Base-by-base conservation (phyloP, 2,329 filamentous ascomycete genomes). In the Rhinocladiella similis region DNA sequence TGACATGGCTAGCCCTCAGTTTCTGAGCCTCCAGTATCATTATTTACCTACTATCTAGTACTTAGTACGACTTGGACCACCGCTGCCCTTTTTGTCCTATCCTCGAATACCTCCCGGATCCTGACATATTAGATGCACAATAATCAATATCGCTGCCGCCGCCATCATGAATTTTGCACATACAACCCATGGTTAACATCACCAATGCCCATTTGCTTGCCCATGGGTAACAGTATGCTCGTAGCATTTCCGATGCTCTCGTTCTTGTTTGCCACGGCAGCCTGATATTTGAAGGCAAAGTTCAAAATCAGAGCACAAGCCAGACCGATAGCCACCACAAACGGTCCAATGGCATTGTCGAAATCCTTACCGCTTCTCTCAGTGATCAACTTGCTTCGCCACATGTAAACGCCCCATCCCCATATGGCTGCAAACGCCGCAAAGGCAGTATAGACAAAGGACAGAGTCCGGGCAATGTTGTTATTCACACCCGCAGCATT, bases 331-430 rank as follows among this genome's bases (percentile, higher is more conserved):
- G 90, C 94, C 42, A 97, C 87, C 7, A 95, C 80, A 53, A 97
- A 74, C 1, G 94, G 94, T 0, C 94, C 94, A 57, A 90, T 73
- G 67, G 93, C 77, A 66, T 91, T 94, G 72, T 99, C 93, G 72
- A 99, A 95, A 66, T 97, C 92, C 72, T 88, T 93, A 9, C 91
- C 91, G 68, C 91, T 96, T 62, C 94, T 80, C 71, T 90, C 84
- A 38, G 88, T 73, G 68, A 99, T 99, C 80, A 97, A 85, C 52
- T 78, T 81, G 57, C 87, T 82, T 33, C 94, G 81, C 69, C 82
- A 83, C 67, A 87, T 85, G 68, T 95, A 88, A 78, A 96, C 89
- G 57, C 79, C 83, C 72, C 91, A 96, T 2, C 94, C 94, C 94
- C 94, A 99, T 1, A 79, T 77, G 0, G 89, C 90, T 0, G 91